phyloP scores from a whole-genome alignment of 2,329 filamentous ascomycete species.

The Aspergillus persii region DNA sequence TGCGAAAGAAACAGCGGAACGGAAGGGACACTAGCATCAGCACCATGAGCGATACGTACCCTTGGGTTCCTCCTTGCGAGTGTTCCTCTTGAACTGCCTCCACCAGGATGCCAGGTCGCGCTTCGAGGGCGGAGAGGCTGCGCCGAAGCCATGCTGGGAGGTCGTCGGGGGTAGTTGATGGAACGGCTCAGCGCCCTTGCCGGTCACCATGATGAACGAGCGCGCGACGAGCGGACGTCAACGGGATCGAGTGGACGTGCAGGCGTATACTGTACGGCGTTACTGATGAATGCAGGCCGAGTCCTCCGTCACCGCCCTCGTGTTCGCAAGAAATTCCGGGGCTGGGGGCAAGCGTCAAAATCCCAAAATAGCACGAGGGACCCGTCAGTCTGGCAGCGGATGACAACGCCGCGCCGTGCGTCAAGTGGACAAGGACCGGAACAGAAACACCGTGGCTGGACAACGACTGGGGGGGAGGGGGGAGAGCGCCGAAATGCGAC shows the following conservation, averaged over 20 bases:
- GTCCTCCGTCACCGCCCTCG: slow-evolving; percentile 33
- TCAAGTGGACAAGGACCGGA: background rate
- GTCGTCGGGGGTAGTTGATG: slow-evolving; percentile 30
- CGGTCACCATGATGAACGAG: slow-evolving; percentile 34
- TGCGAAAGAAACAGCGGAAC: too few relatives aligned
- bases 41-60: slow-evolving; percentile 32
- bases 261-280: background rate
- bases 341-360: slow-evolving; percentile 22
- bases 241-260: slow-evolving; percentile 10
- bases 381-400: slow-evolving; percentile 18
- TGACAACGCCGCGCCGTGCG: slow-evolving; percentile 19
- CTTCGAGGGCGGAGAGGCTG: slow-evolving; percentile 73
- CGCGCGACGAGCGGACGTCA: slow-evolving; percentile 2
- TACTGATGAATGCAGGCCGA: background rate
- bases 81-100: slow-evolving; percentile 83
- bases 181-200: slow-evolving; percentile 34
- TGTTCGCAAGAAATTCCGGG: slow-evolving; percentile 29
- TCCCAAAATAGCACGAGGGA: slow-evolving; percentile 30
- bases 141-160: slow-evolving; percentile 46
- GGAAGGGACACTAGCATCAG: too few relatives aligned
- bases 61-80: slow-evolving; percentile 63
- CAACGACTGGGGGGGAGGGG: slow-evolving; percentile 4
- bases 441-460: slow-evolving; percentile 5
- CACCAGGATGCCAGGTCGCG: slow-evolving; percentile 94
- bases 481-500: slow-evolving; percentile 5